Evolutionary conservation across 2,329 filamentous ascomycete species (phyloP).

Genomic region (Apiospora aurea): DNA sequence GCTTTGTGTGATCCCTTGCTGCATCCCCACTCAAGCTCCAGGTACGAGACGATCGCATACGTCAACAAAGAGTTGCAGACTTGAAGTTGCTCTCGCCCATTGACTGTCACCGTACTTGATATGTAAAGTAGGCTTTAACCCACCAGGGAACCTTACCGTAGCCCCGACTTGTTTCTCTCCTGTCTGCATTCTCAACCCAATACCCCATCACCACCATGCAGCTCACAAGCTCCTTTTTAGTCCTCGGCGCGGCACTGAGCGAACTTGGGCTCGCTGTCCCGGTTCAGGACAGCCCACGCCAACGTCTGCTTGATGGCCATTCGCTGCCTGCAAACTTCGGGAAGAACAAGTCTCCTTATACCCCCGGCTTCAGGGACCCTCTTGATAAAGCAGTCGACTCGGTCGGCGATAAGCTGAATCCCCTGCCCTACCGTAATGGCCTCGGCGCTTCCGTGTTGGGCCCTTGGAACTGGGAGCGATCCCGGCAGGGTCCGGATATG

Average conservation of each 20-base stretch:
- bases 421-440: conserved; percentile 70
- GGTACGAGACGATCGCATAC: neutral
- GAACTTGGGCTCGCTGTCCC: conserved; percentile 38
- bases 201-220: conserved; percentile 35
- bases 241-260: conserved; percentile 37
- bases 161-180: neutral
- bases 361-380: conserved; percentile 64
- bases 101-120: neutral
- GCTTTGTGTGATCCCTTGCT: neutral
- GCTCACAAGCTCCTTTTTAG: conserved; percentile 32
- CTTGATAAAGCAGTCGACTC: conserved; percentile 69
- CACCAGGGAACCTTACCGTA: neutral
- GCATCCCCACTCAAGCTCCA: conserved; percentile 3
- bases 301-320: conserved; percentile 59
- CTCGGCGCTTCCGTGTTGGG: conserved; percentile 71
- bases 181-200: neutral
- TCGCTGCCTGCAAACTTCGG: conserved; percentile 52
- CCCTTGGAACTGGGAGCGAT: conserved; percentile 72
- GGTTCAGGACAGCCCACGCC: conserved; percentile 59
- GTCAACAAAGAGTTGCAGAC: neutral
- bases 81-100: neutral
- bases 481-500: conserved; percentile 74
- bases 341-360: conserved; percentile 60
- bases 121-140: neutral
- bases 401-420: conserved; percentile 65